A percentile compares a stretch with the other conserved stretches of the same genome.
These are phyloP conservation scores for Zasmidium citrigriseum DNA, from an alignment of 2,329 filamentous ascomycete genomes.

Conservation along the genomic window DNA sequence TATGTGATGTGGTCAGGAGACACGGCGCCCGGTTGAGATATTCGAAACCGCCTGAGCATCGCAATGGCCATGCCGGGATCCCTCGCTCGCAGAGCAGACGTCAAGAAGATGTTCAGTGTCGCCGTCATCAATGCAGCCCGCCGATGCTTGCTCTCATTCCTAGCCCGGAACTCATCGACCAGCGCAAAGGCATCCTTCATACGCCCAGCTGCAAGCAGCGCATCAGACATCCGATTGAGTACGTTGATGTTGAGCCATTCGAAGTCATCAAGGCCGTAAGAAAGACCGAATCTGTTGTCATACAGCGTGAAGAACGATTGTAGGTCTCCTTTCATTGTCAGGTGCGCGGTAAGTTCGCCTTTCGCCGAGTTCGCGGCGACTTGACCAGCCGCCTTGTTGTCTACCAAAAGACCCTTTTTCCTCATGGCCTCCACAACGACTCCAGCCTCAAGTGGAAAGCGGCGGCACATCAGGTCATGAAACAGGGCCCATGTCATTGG, in stretches of 20 bases:
- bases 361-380: constrained; percentile 14
- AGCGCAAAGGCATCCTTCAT: constrained; percentile 21
- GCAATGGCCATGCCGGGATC: constrained; percentile 21
- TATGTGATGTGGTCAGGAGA: constrained; percentile 18
- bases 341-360: constrained; percentile 16
- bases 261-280: constrained; percentile 10
- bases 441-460: constrained; percentile 11
- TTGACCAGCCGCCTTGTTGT: constrained; percentile 11
- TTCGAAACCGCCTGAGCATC: constrained; percentile 17
- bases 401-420: constrained; percentile 21
- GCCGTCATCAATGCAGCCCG: constrained; percentile 1
- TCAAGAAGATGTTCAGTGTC: constrained; percentile 31
- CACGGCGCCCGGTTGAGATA: constrained; percentile 13
- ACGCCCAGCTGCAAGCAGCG: constrained; percentile 25
- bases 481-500: constrained; percentile 28
- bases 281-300: constrained; percentile 11
- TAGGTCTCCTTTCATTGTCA: constrained; percentile 15
- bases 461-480: constrained; percentile 23
- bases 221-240: constrained; percentile 26
- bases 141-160: neutral
- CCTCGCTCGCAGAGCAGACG: constrained; percentile 12
- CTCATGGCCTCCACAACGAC: constrained; percentile 26
- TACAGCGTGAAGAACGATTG: constrained; percentile 23
- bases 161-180: constrained; percentile 19
- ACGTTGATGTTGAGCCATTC: constrained; percentile 27